phyloP scores from a whole-genome alignment of 805 yeast species.

The Isabelozyma rhagii region DNA sequence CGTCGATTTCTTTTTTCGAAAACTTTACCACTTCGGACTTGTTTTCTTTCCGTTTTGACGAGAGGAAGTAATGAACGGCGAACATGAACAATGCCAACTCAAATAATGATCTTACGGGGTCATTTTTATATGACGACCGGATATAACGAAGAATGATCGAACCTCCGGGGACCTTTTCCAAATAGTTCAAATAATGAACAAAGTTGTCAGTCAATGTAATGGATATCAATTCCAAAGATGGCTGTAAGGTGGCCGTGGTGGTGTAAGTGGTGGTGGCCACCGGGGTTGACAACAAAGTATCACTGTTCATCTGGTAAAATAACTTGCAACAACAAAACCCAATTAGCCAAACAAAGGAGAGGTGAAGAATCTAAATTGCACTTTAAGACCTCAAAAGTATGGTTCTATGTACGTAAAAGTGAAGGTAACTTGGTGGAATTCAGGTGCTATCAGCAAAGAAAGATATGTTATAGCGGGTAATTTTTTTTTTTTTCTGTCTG shows the following conservation, averaged over 20 bases:
- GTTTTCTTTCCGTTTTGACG: constrained; percentile 71
- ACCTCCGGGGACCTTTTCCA: constrained; percentile 54
- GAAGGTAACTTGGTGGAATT: background rate
- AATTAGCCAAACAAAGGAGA: too few relatives aligned
- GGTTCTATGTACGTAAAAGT: background rate
- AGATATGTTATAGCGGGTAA: background rate
- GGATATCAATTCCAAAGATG: constrained; percentile 34
- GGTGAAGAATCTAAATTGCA: too few relatives aligned
- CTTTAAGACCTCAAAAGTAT: background rate
- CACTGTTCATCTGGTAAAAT: background rate
- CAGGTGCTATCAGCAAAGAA: background rate
- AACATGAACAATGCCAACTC: constrained; percentile 75
- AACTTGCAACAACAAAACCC: too few relatives aligned
- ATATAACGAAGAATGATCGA: constrained; percentile 64
- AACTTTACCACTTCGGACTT: constrained; percentile 68
- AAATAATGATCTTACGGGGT: constrained; percentile 83
- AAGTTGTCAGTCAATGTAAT: constrained; percentile 31
- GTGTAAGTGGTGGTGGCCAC: constrained; percentile 25
- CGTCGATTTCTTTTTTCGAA: constrained; percentile 66
- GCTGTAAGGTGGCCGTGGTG: constrained; percentile 28
- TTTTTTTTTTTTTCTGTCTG: background rate
- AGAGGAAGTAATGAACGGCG: constrained; percentile 80
- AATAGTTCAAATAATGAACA: constrained; percentile 30
- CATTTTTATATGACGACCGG: constrained; percentile 83
- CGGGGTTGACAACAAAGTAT: constrained; percentile 8